Evolutionary conservation across 2,329 filamentous ascomycete species (phyloP).

Genomic region (Karstenula rhodostoma): DNA sequence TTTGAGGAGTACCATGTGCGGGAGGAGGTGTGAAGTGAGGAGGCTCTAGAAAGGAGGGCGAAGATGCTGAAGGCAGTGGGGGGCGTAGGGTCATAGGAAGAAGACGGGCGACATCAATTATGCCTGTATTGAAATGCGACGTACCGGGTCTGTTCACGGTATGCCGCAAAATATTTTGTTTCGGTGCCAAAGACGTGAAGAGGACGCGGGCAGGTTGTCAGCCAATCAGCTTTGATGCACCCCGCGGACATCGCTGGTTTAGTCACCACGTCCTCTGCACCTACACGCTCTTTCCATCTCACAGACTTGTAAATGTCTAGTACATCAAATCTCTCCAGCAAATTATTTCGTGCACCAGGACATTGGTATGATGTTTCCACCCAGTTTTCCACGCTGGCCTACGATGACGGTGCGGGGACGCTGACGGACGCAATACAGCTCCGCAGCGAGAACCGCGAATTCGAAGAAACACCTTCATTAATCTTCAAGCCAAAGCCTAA

Average conservation of each 20-base stretch:
- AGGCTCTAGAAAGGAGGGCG: constrained; percentile 22
- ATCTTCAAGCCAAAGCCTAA: neutral
- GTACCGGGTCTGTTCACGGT: neutral
- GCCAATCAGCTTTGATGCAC: constrained; percentile 1
- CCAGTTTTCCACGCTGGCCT: neutral
- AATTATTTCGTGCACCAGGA: too few relatives aligned
- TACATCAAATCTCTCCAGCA: neutral
- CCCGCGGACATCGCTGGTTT: constrained; percentile 11
- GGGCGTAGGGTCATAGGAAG: constrained; percentile 11
- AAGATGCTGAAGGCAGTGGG: constrained; percentile 7
- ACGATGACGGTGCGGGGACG: neutral
- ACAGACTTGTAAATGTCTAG: neutral
- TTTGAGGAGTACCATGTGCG: constrained; percentile 26
- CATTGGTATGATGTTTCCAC: neutral
- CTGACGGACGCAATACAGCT: neutral
- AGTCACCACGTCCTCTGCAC: constrained; percentile 16
- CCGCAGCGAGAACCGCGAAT: neutral
- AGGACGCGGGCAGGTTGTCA: neutral
- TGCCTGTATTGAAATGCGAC: neutral
- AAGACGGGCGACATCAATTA: neutral
- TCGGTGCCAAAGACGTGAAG: neutral
- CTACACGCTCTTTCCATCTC: constrained; percentile 18
- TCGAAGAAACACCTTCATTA: neutral
- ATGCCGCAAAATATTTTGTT: neutral
- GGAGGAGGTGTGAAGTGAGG: constrained; percentile 25